phyloP scores from a whole-genome alignment of 768 basidiomycete genomes.

The Lactarius hatsudake region DNA sequence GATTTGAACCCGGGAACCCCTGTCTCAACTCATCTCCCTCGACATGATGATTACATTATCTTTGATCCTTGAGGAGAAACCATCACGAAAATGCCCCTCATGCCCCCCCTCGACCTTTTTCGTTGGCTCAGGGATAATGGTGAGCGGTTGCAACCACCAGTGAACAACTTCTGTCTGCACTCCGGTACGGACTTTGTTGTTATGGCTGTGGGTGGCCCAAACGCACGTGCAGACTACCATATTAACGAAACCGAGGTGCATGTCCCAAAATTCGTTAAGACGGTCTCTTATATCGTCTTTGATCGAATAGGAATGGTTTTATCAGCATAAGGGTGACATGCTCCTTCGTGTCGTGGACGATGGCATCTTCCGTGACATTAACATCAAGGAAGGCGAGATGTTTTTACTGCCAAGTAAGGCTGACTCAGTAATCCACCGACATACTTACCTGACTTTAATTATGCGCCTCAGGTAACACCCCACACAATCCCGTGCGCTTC shows the following conservation, averaged over 20 bases:
- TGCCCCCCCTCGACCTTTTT: slow-evolving; percentile 82
- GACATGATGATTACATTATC: not conserved
- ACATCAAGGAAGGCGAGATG: slow-evolving; percentile 95
- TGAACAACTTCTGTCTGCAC: slow-evolving; percentile 88
- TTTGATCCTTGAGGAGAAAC: not conserved
- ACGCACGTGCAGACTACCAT: slow-evolving; percentile 92
- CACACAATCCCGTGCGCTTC: slow-evolving; percentile 93
- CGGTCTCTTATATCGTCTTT: not conserved
- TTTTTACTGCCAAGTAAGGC: slow-evolving; percentile 81
- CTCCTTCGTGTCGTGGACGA: slow-evolving; percentile 82
- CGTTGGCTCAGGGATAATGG: slow-evolving; percentile 84
- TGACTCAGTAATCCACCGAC: not conserved
- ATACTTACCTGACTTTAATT: not conserved
- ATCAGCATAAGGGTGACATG: slow-evolving; percentile 95
- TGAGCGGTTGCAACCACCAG: slow-evolving; percentile 82
- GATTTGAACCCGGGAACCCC: not conserved
- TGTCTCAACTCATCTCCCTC: too few species aligned
- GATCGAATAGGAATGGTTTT: slow-evolving; percentile 85
- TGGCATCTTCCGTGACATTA: slow-evolving; percentile 76
- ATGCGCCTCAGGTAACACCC: slow-evolving; percentile 71
- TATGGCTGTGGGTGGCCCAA: slow-evolving; percentile 97
- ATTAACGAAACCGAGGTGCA: slow-evolving; percentile 88
- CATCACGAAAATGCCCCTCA: slow-evolving; percentile 58
- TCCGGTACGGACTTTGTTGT: slow-evolving; percentile 82
- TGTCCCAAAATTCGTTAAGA: not conserved